Evolutionary conservation across 1,284 basidiomycete genomes (phyloP).

Genomic region (Schizophyllum amplum): DNA sequence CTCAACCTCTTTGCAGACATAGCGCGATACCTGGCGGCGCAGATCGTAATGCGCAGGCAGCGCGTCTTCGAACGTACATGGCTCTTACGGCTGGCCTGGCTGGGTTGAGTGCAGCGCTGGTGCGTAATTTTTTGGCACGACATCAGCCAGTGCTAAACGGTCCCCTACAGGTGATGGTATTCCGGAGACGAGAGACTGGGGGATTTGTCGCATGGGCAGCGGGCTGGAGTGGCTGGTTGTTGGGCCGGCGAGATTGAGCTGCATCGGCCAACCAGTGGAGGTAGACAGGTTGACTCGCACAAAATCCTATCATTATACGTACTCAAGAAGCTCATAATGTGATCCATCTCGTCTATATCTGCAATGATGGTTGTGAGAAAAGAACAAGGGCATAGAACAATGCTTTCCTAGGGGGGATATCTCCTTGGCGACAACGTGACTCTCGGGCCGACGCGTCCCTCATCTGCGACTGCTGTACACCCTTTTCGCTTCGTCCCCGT

Average conservation of each 20-base stretch:
- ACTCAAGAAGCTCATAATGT: background rate
- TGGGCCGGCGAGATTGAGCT: conserved; percentile 24
- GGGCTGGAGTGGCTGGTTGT: conserved; percentile 50
- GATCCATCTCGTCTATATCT: conserved; percentile 8
- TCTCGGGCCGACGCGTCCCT: too few relatives aligned
- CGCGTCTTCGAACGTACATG: conserved; percentile 60
- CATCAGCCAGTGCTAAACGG: too few relatives aligned
- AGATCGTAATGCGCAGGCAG: conserved; percentile 62
- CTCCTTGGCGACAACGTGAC: too few relatives aligned
- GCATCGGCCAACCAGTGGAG: too few relatives aligned
- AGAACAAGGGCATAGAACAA: too few relatives aligned
- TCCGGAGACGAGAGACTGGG: conserved; percentile 35
- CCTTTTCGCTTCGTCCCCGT: too few relatives aligned
- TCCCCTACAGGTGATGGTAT: conserved; percentile 39
- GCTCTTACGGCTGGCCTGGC: conserved; percentile 62
- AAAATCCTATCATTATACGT: too few relatives aligned
- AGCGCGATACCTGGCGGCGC: conserved; percentile 70
- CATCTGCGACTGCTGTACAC: too few relatives aligned
- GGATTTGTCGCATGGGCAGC: conserved; percentile 35
- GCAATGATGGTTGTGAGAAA: too few relatives aligned
- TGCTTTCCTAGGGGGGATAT: too few relatives aligned
- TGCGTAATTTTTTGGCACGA: conserved; percentile 4
- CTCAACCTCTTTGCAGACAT: conserved; percentile 33
- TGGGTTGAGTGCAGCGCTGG: conserved; percentile 57
- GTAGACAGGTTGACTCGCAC: too few relatives aligned